Evolutionary conservation across 2,329 filamentous ascomycete genomes (phyloP).

Genomic region (Periconia macrospinosa): DNA sequence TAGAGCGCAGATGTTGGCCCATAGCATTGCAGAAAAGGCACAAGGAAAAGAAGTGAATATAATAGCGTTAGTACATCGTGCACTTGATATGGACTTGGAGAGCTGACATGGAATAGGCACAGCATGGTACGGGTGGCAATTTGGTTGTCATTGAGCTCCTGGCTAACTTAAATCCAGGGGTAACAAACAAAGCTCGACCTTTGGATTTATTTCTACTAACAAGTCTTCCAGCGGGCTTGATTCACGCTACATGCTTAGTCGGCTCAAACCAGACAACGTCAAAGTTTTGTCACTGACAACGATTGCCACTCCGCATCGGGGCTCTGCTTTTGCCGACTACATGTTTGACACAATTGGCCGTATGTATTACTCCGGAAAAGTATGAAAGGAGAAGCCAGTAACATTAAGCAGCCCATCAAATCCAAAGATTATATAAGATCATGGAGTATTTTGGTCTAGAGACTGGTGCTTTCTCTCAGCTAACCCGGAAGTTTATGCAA

Average conservation of each 20-base stretch:
- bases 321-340: conserved; percentile 65
- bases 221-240: conserved; percentile 57
- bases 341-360: conserved; percentile 61
- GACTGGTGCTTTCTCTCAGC: conserved; percentile 61
- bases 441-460: conserved; percentile 59
- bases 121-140: conserved; percentile 46
- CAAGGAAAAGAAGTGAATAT: conserved; percentile 64
- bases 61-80: conserved; percentile 56
- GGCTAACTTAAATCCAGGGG: conserved; percentile 38
- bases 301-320: conserved; percentile 63
- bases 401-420: conserved; percentile 41
- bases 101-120: conserved; percentile 50
- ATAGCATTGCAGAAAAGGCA: conserved; percentile 56
- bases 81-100: neutral
- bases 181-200: conserved; percentile 18
- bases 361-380: conserved; percentile 37
- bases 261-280: conserved; percentile 63
- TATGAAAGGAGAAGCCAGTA: neutral
- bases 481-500: conserved; percentile 61
- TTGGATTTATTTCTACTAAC: conserved; percentile 16
- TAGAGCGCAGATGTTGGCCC: conserved; percentile 56
- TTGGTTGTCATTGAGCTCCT: neutral
- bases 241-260: conserved; percentile 66
- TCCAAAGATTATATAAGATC: conserved; percentile 59
- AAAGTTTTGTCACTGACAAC: conserved; percentile 73